phyloP scores from a whole-genome alignment of 371 early-diverging fungal species.

The Rhizopus delemar region DNA sequence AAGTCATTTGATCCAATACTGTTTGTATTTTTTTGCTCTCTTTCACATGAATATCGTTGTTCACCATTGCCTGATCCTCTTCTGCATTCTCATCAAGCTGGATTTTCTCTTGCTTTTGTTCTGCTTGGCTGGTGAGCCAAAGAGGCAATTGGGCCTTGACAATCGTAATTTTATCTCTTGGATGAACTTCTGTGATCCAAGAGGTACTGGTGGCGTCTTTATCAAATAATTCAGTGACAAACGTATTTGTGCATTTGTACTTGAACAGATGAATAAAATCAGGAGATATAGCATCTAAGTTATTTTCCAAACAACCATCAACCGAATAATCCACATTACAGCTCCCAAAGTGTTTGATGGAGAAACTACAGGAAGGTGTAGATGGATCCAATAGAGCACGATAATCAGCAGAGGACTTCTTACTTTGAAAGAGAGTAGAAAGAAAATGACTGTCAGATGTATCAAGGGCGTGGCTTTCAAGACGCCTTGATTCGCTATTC shows the following conservation, averaged over 20 bases:
- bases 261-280: constrained; percentile 82
- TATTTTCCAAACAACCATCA: constrained; percentile 71
- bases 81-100: background rate
- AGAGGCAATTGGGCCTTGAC: constrained; percentile 61
- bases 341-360: constrained; percentile 72
- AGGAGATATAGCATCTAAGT: constrained; percentile 68
- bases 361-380: constrained; percentile 51
- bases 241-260: constrained; percentile 63
- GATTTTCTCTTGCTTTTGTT: background rate
- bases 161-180: constrained; percentile 57
- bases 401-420: constrained; percentile 23
- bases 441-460: constrained; percentile 46
- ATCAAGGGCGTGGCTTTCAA: constrained; percentile 42
- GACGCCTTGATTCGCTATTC: constrained; percentile 36
- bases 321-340: constrained; percentile 68
- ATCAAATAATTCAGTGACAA: constrained; percentile 61
- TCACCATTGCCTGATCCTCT: constrained; percentile 2
- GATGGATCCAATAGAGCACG: constrained; percentile 26
- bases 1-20: constrained; percentile 26
- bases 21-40: background rate
- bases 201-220: constrained; percentile 26
- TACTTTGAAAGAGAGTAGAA: constrained; percentile 28
- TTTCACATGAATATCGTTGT: no score
- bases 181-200: constrained; percentile 52
- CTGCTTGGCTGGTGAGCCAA: constrained; percentile 11